phyloP scores from a whole-genome alignment of 306 rosid genomes.

The Mimosa pudica region DNA sequence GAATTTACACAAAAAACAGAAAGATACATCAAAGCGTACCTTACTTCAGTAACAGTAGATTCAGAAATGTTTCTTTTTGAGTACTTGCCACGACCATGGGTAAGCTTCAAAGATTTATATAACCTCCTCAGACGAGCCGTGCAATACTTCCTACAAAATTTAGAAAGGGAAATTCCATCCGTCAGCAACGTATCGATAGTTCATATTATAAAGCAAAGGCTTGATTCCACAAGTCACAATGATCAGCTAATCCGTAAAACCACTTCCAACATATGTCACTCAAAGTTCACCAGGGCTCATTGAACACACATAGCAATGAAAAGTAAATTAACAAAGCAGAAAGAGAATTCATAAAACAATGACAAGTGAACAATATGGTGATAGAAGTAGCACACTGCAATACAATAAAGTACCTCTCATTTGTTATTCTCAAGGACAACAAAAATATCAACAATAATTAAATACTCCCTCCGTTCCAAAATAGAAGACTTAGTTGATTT shows the following conservation, averaged over 20 bases:
- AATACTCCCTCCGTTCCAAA: not conserved
- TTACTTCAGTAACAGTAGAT: conserved; percentile 81
- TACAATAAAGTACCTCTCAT: not conserved
- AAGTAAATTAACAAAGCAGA: conserved; percentile 11
- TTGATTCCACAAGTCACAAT: conserved; percentile 5
- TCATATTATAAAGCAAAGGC: conserved; percentile 5
- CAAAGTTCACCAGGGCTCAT: not conserved
- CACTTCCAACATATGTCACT: not conserved
- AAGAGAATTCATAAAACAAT: conserved; percentile 3
- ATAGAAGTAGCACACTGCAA: conserved; percentile 5
- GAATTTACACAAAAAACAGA: conserved; percentile 11
- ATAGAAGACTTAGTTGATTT: no score
- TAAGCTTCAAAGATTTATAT: conserved; percentile 90
- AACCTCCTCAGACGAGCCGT: conserved; percentile 92
- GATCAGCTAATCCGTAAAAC: conserved; percentile 4
- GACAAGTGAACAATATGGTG: not conserved
- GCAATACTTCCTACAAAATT: conserved; percentile 78
- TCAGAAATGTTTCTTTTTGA: conserved; percentile 67
- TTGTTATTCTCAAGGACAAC: not conserved
- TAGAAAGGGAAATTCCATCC: not conserved
- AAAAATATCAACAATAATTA: not conserved
- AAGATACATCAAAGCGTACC: conserved; percentile 47
- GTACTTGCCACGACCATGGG: conserved; percentile 97
- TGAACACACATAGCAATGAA: conserved; percentile 17
- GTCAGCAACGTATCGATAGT: conserved; percentile 28